Evolutionary conservation across 2,329 filamentous ascomycete genomes (phyloP).

Genomic region (Teratosphaeria pseudoeucalypti): DNA sequence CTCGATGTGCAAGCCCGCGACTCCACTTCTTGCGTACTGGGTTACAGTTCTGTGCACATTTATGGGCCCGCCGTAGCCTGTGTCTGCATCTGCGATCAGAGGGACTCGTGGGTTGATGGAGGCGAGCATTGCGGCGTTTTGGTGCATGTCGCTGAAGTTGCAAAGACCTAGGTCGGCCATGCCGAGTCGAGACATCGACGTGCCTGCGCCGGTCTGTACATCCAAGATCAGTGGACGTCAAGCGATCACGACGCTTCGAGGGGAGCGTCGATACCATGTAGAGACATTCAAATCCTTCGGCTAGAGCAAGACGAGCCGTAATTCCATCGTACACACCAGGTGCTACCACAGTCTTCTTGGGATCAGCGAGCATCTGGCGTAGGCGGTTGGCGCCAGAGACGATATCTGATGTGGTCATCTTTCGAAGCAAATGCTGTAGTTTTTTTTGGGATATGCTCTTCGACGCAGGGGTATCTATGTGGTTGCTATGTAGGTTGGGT

Average conservation of each 20-base stretch:
- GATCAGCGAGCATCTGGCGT: conserved; percentile 21
- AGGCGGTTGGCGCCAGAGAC: conserved; percentile 17
- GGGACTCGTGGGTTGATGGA: conserved; percentile 45
- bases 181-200: conserved; percentile 50
- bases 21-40: conserved; percentile 34
- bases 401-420: conserved; percentile 12
- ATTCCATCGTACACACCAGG: conserved; percentile 61
- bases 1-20: conserved; percentile 52
- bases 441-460: not conserved
- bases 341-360: conserved; percentile 39
- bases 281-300: conserved; percentile 52
- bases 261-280: conserved; percentile 49
- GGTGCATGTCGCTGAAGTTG: conserved; percentile 52
- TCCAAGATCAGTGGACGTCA: not conserved
- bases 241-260: not conserved
- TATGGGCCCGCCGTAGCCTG: conserved; percentile 42
- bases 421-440: conserved; percentile 1
- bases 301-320: conserved; percentile 52
- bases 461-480: no score
- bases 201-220: conserved; percentile 51
- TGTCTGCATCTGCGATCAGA: conserved; percentile 53
- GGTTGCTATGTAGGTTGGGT: no score
- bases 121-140: conserved; percentile 56
- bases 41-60: conserved; percentile 19
- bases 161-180: conserved; percentile 54